A percentile compares a stretch with the other conserved stretches of the same genome.
phyloP scores from a whole-genome alignment of 1,284 basidiomycete genomes.

The Hortiboletus rubellus region DNA sequence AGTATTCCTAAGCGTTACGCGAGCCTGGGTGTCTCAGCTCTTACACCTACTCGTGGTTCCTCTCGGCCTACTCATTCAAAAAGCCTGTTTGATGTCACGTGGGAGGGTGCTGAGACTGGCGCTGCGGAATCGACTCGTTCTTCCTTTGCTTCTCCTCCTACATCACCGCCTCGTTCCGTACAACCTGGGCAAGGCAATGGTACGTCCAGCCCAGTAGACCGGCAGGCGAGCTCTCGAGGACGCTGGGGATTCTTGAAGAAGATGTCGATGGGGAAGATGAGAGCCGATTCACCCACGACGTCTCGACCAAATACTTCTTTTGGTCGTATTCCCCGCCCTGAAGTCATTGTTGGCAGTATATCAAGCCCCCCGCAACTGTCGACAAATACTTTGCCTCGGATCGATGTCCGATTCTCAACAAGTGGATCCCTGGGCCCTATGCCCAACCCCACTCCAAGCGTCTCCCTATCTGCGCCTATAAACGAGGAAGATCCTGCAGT shows the following conservation, averaged over 20 bases:
- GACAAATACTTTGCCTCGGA: slow-evolving; percentile 50
- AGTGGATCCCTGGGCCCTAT: slow-evolving; percentile 56
- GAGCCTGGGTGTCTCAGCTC: slow-evolving; percentile 56
- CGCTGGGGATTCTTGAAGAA: slow-evolving; percentile 95
- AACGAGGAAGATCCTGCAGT: slow-evolving; percentile 22
- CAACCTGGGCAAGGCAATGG: slow-evolving; percentile 15
- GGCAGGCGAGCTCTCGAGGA: slow-evolving; percentile 38
- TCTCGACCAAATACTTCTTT: slow-evolving; percentile 23
- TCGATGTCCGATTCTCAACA: slow-evolving; percentile 70
- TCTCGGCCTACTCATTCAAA: slow-evolving; percentile 50
- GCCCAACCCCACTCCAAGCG: slow-evolving; percentile 28
- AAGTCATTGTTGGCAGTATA: slow-evolving; percentile 10
- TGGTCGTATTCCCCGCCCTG: slow-evolving; percentile 24
- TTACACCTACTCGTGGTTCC: slow-evolving; percentile 38
- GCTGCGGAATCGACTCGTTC: slow-evolving; percentile 20
- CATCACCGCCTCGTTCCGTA: slow-evolving; percentile 31
- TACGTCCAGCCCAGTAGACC: slow-evolving; percentile 27
- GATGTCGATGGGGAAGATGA: slow-evolving; percentile 92
- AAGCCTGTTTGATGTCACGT: slow-evolving; percentile 45
- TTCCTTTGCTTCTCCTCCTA: slow-evolving; percentile 30
- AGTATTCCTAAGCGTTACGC: slow-evolving; percentile 58
- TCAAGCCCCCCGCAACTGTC: slow-evolving; percentile 31
- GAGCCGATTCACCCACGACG: slow-evolving; percentile 48
- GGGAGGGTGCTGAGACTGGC: slow-evolving; percentile 26
- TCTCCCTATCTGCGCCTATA: slow-evolving; percentile 32